Percentiles rank a stretch among this genome's conserved stretches.
Evolutionary conservation across 1,284 basidiomycete species (phyloP).

Genomic region (Paramarasmius palmivorus): DNA sequence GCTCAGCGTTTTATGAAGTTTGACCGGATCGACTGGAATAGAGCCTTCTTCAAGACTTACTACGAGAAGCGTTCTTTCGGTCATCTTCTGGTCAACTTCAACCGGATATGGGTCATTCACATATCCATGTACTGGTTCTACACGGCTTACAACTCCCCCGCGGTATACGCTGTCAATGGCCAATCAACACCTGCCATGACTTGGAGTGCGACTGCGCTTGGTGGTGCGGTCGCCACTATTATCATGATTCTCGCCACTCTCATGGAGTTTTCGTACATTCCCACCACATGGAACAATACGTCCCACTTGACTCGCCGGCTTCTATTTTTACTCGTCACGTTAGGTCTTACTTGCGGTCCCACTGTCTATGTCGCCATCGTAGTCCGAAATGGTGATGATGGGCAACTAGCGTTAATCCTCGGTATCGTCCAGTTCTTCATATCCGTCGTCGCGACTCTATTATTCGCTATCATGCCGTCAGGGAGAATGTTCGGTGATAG

Average conservation of each 20-base stretch:
- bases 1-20: constrained; percentile 94
- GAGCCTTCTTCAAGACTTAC: constrained; percentile 97
- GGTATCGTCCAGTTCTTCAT: constrained; percentile 93
- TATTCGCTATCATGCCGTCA: constrained; percentile 87
- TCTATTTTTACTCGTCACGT: constrained; percentile 81
- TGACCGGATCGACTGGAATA: constrained; percentile 91
- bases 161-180: constrained; percentile 67
- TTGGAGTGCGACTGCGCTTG: constrained; percentile 89
- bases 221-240: constrained; percentile 85
- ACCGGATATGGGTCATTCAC: constrained; percentile 96
- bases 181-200: constrained; percentile 68
- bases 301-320: constrained; percentile 89
- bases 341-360: constrained; percentile 84
- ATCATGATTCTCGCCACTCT: constrained; percentile 95
- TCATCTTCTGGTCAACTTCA: constrained; percentile 96
- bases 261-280: constrained; percentile 93
- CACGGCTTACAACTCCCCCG: constrained; percentile 91
- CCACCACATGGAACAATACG: constrained; percentile 96
- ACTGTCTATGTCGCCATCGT: constrained; percentile 88
- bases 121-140: constrained; percentile 93
- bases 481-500: constrained; percentile 95
- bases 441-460: constrained; percentile 76
- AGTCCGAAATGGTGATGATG: constrained; percentile 59
- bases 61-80: constrained; percentile 93
- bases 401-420: constrained; percentile 79